Conservation (phyloP, 2,329 filamentous ascomycete species). For the Zalaria obscura region DNA sequence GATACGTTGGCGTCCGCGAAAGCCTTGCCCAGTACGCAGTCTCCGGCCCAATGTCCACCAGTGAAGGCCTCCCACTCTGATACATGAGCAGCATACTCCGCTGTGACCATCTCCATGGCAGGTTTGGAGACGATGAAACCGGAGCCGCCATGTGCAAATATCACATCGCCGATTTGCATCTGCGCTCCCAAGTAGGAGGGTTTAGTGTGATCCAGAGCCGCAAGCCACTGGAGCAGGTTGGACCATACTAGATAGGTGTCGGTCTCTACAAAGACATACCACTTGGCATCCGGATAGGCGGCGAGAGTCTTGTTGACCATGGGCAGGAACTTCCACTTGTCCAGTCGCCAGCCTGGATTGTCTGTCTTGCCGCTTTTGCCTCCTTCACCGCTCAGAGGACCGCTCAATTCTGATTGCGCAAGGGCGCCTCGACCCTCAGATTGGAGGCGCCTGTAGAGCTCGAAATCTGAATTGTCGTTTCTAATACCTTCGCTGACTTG, state of each 20-base stretch:
- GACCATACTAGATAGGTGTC: conserved; percentile 43
- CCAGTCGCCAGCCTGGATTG: conserved; percentile 19
- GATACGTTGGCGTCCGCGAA: conserved; percentile 10
- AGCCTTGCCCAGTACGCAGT: conserved; percentile 14
- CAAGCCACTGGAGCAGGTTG: conserved; percentile 26
- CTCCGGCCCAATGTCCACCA: conserved; percentile 15
- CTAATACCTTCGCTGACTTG: conserved; percentile 8
- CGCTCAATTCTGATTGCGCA: conserved; percentile 10
- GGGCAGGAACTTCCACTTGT: conserved; percentile 42
- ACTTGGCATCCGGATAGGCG: conserved; percentile 33
- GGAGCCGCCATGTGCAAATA: conserved; percentile 27
- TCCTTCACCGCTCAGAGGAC: background rate
- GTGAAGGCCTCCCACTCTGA: conserved; percentile 14
- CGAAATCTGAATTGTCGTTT: conserved; percentile 12
- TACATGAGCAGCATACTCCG: conserved; percentile 25
- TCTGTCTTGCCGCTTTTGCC: conserved; percentile 11
- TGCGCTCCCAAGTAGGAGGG: conserved; percentile 27
- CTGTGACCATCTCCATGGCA: conserved; percentile 17
- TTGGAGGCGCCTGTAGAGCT: conserved; percentile 12
- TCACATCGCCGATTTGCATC: conserved; percentile 18
- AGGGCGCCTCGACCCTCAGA: conserved; percentile 8
- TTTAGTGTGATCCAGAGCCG: conserved; percentile 22
- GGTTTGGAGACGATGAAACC: conserved; percentile 28
- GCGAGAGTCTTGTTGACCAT: conserved; percentile 23
- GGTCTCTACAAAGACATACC: conserved; percentile 45